A percentile compares a stretch with the other conserved stretches of the same genome.
These are phyloP conservation scores for Tetrapisispora namnaoensis DNA, from an alignment of 805 yeast genomes.

Conservation along the genomic window DNA sequence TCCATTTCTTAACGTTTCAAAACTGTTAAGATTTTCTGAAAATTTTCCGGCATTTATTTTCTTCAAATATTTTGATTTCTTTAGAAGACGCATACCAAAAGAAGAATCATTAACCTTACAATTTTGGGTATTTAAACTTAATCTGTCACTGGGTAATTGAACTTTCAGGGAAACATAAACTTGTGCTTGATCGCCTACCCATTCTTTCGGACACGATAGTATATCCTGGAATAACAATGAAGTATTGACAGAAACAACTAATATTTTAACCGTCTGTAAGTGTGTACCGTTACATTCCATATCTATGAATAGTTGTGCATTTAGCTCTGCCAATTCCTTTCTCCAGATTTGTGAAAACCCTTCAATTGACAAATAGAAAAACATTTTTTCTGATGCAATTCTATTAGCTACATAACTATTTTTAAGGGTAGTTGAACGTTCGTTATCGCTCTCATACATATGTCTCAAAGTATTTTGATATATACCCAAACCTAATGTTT, in stretches of 20 bases:
- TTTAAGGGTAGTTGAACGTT: too few species aligned
- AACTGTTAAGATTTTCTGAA: too few species aligned
- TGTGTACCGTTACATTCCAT: not conserved
- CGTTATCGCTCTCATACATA: not conserved
- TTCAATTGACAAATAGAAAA: not conserved
- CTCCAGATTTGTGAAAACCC: not conserved
- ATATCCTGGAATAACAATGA: not conserved
- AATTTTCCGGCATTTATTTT: not conserved
- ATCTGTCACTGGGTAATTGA: not conserved
- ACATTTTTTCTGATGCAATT: not conserved
- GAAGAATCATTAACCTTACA: not conserved
- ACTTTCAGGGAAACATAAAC: not conserved
- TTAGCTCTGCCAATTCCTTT: not conserved
- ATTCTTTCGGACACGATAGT: not conserved
- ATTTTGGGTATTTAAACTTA: too few species aligned
- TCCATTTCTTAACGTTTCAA: slow-evolving; percentile 30
- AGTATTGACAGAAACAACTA: not conserved
- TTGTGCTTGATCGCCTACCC: not conserved
- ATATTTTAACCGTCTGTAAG: not conserved
- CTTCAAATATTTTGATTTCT: not conserved
- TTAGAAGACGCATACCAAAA: not conserved
- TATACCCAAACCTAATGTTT: not conserved
- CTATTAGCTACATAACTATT: not conserved
- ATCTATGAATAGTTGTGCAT: not conserved
- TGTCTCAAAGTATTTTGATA: too few species aligned